A percentile compares a stretch with the other conserved stretches of the same genome.
phyloP scores from a whole-genome alignment of 2,329 filamentous ascomycete genomes.

The Hymenoscyphus repandus region DNA sequence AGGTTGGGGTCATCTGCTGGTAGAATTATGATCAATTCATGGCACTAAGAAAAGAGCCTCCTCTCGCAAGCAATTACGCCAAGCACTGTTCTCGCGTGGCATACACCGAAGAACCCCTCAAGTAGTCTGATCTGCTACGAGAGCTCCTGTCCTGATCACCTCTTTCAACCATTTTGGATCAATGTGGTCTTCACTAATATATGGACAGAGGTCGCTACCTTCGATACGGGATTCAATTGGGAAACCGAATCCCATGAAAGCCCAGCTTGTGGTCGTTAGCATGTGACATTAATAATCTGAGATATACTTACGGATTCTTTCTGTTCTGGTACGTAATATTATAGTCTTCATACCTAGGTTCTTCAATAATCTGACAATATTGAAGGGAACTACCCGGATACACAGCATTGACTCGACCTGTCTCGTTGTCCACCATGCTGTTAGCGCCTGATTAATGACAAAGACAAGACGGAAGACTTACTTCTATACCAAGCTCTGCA shows the following conservation, averaged over 20 bases:
- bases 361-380: constrained; percentile 38
- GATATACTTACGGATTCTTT: constrained; percentile 14
- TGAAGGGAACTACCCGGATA: constrained; percentile 48
- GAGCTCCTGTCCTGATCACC: constrained; percentile 18
- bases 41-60: background rate
- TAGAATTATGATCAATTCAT: background rate
- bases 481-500: constrained; percentile 28
- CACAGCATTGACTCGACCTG: constrained; percentile 41
- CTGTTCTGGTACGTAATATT: constrained; percentile 36
- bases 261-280: constrained; percentile 26
- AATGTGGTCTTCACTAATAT: constrained; percentile 30
- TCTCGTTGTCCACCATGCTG: constrained; percentile 35
- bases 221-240: constrained; percentile 26
- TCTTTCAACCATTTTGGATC: constrained; percentile 32
- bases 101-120: background rate
- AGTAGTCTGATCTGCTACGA: constrained; percentile 6
- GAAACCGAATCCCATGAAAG: constrained; percentile 31
- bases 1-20: constrained; percentile 5
- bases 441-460: background rate
- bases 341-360: constrained; percentile 40
- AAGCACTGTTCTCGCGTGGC: too few species aligned
- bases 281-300: background rate
- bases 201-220: constrained; percentile 28
- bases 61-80: too few species aligned
- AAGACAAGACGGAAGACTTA: constrained; percentile 7